A percentile compares a stretch with the other conserved stretches of the same genome.
These are phyloP conservation scores for Pichia sp. DNA, from an alignment of 1,139 yeast genomes.

Conservation along the genomic window DNA sequence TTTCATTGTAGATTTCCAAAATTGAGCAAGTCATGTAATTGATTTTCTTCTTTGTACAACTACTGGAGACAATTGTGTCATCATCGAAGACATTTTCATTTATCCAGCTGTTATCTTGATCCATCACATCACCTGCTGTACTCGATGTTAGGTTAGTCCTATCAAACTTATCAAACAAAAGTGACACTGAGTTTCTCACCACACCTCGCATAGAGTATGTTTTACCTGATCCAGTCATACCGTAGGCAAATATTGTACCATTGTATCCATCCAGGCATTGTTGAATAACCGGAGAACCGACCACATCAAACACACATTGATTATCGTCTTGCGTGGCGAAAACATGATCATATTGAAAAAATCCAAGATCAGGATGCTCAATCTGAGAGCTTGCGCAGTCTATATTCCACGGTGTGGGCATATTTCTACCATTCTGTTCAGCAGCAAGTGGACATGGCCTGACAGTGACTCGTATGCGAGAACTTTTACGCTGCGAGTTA, in stretches of 20 bases:
- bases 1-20: slow-evolving; percentile 88
- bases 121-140: slow-evolving; percentile 9
- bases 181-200: slow-evolving; percentile 24
- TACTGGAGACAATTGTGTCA: slow-evolving; percentile 11
- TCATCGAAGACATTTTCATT: slow-evolving; percentile 12
- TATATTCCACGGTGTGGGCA: slow-evolving; percentile 14
- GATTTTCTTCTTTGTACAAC: slow-evolving; percentile 25
- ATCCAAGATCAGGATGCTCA: slow-evolving; percentile 47
- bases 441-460: slow-evolving; percentile 48
- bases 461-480: slow-evolving; percentile 45
- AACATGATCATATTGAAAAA: slow-evolving; percentile 73
- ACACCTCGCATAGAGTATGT: slow-evolving; percentile 88
- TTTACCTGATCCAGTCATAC: slow-evolving; percentile 96
- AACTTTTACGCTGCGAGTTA: slow-evolving; percentile 32
- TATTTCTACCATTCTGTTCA: slow-evolving; percentile 12
- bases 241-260: slow-evolving; percentile 89
- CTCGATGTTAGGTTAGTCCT: neutral
- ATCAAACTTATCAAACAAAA: slow-evolving; percentile 10
- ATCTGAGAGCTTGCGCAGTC: slow-evolving; percentile 10
- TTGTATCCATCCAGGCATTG: slow-evolving; percentile 76
- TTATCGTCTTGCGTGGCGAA: slow-evolving; percentile 53
- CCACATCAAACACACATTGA: slow-evolving; percentile 52
- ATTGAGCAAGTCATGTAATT: slow-evolving; percentile 37
- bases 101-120: slow-evolving; percentile 6
- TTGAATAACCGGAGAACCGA: slow-evolving; percentile 60